Evolutionary conservation across 2,329 filamentous ascomycete genomes (phyloP).

Genomic region (Hypoxylon sp.): DNA sequence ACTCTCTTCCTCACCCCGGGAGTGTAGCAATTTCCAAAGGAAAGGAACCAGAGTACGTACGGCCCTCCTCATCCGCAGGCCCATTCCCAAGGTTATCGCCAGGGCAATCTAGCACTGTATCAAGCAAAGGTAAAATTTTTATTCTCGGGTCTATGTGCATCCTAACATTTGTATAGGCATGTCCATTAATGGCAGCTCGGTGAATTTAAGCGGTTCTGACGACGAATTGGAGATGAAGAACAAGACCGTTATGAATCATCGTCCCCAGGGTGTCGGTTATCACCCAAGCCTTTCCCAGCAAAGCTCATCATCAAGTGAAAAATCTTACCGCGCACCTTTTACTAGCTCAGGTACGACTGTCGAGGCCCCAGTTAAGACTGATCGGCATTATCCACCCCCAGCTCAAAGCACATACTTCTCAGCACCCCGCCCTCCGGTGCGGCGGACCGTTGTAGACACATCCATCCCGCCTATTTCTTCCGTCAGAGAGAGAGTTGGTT

Average conservation of each 20-base stretch:
- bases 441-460: slow-evolving; percentile 36
- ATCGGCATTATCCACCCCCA: slow-evolving; percentile 50
- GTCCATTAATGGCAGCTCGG: slow-evolving; percentile 33
- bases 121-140: slow-evolving; percentile 46
- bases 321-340: slow-evolving; percentile 46
- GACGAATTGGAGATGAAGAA: slow-evolving; percentile 47
- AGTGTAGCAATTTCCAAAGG: slow-evolving; percentile 46
- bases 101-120: slow-evolving; percentile 37
- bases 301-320: slow-evolving; percentile 43
- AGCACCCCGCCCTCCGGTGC: slow-evolving; percentile 47
- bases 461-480: slow-evolving; percentile 28
- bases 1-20: slow-evolving; percentile 42
- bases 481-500: slow-evolving; percentile 31
- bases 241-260: slow-evolving; percentile 29
- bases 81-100: slow-evolving; percentile 41
- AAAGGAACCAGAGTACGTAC: slow-evolving; percentile 48
- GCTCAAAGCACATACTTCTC: slow-evolving; percentile 51
- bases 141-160: slow-evolving; percentile 26
- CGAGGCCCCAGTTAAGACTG: slow-evolving; percentile 36
- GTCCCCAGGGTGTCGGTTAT: slow-evolving; percentile 34
- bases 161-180: slow-evolving; percentile 36
- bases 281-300: slow-evolving; percentile 41
- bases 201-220: slow-evolving; percentile 44
- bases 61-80: slow-evolving; percentile 28
- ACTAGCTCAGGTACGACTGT: slow-evolving; percentile 42